Evolutionary conservation across 2,329 filamentous ascomycete genomes (phyloP).

Genomic region (Fusarium tjaetaba): DNA sequence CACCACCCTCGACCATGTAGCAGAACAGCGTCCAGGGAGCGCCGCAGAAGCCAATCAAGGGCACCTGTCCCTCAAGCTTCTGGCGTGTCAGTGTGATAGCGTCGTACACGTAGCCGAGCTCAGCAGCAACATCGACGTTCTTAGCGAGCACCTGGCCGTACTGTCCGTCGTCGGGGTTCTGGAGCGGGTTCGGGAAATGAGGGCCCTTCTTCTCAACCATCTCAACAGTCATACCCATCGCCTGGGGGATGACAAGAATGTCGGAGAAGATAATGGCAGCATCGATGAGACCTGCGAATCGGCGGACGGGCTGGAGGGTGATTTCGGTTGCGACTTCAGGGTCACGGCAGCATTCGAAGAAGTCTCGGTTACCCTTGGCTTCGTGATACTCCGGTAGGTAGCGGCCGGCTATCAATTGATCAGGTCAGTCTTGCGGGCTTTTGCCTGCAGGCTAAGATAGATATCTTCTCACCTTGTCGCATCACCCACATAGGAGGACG

Average conservation of each 20-base stretch:
- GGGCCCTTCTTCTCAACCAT: constrained; percentile 99
- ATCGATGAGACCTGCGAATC: constrained; percentile 89
- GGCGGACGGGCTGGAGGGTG: constrained; percentile 94
- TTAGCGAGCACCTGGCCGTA: constrained; percentile 80
- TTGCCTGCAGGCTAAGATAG: background rate
- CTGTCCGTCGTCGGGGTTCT: constrained; percentile 82
- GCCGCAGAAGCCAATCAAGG: constrained; percentile 95
- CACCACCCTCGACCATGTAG: constrained; percentile 99
- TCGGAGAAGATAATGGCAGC: constrained; percentile 99
- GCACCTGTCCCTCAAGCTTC: constrained; percentile 88
- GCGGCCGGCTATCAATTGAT: constrained; percentile 75
- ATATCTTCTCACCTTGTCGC: constrained; percentile 81
- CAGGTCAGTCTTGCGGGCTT: background rate
- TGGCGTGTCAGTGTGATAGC: constrained; percentile 91
- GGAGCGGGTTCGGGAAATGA: constrained; percentile 88
- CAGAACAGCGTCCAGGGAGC: constrained; percentile 97
- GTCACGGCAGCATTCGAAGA: constrained; percentile 96
- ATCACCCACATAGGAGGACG: constrained; percentile 98
- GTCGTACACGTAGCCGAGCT: constrained; percentile 94
- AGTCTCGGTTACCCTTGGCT: constrained; percentile 89
- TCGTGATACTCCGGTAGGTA: constrained; percentile 98
- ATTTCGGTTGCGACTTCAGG: constrained; percentile 93
- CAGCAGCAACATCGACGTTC: constrained; percentile 83
- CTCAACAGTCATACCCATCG: constrained; percentile 97
- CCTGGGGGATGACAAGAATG: constrained; percentile 96